These are phyloP conservation scores for Podaxis rugospora DNA, from an alignment of 768 basidiomycete genomes.

Conservation along the genomic window DNA sequence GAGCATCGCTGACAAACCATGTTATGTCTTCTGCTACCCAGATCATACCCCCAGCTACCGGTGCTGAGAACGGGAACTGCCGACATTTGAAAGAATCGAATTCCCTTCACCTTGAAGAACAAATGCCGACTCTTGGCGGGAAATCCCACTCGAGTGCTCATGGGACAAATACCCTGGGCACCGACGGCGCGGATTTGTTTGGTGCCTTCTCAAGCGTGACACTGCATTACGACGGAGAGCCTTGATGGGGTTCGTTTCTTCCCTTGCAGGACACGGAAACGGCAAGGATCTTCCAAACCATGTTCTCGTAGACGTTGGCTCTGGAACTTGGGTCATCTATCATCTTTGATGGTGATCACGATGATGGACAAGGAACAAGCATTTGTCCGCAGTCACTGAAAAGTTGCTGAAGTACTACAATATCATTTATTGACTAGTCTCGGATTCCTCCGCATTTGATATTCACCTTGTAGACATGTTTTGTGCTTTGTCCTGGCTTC, in stretches of 20 bases:
- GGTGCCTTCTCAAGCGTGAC: slow-evolving; percentile 90
- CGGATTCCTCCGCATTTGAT: slow-evolving; percentile 8
- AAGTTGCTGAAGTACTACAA: not conserved
- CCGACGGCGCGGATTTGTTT: slow-evolving; percentile 60
- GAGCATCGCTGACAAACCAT: not conserved
- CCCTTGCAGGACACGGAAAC: not conserved
- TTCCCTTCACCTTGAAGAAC: slow-evolving; percentile 84
- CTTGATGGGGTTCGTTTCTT: slow-evolving; percentile 16
- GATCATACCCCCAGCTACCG: slow-evolving; percentile 49
- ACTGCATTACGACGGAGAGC: slow-evolving; percentile 76
- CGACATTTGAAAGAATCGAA: slow-evolving; percentile 87
- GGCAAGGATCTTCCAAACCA: slow-evolving; percentile 10
- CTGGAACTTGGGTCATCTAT: slow-evolving; percentile 10
- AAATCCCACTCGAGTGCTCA: slow-evolving; percentile 5
- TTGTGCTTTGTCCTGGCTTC: slow-evolving; percentile 3
- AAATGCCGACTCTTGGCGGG: slow-evolving; percentile 26
- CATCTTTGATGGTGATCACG: slow-evolving; percentile 6
- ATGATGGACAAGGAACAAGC: slow-evolving; percentile 5
- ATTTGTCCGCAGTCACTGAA: slow-evolving; percentile 1
- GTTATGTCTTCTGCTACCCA: not conserved
- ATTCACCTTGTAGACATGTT: slow-evolving; percentile 11
- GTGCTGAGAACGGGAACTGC: slow-evolving; percentile 83
- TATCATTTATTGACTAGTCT: slow-evolving; percentile 9
- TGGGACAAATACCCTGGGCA: slow-evolving; percentile 9
- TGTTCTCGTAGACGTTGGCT: slow-evolving; percentile 7